phyloP scores from a whole-genome alignment of 2,329 filamentous ascomycete genomes.

The Colletotrichum theobromicola region DNA sequence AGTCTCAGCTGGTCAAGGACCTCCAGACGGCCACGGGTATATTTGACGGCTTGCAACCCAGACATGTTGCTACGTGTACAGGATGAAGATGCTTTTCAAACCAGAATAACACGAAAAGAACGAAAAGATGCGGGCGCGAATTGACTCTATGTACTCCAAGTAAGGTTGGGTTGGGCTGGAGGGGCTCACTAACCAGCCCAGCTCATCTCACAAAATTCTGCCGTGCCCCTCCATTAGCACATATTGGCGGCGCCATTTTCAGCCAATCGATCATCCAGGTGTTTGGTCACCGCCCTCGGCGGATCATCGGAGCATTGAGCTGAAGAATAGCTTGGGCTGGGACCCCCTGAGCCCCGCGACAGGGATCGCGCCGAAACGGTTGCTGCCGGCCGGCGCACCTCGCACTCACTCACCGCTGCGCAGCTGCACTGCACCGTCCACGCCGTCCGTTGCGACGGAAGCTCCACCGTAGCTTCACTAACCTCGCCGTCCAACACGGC shows the following conservation, averaged over 20 bases:
- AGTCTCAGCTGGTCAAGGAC: slow-evolving; percentile 86
- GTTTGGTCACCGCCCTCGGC: slow-evolving; percentile 1
- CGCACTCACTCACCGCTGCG: neutral
- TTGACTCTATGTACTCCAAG: neutral
- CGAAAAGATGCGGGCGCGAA: slow-evolving; percentile 14
- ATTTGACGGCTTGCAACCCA: slow-evolving; percentile 79
- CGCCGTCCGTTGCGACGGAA: neutral
- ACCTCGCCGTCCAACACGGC: neutral
- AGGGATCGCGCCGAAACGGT: neutral
- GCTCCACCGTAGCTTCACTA: slow-evolving; percentile 1
- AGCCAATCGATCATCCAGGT: neutral
- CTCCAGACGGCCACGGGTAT: slow-evolving; percentile 72
- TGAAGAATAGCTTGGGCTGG: neutral
- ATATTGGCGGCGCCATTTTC: neutral
- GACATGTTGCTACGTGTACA: slow-evolving; percentile 43
- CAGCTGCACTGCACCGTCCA: neutral
- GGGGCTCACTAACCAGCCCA: neutral
- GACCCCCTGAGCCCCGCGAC: neutral
- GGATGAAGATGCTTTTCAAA: neutral
- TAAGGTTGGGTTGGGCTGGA: neutral
- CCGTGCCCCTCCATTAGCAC: slow-evolving; percentile 24
- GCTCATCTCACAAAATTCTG: slow-evolving; percentile 25
- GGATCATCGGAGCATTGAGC: neutral
- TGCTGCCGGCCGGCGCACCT: neutral
- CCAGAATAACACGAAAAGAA: slow-evolving; percentile 9